phyloP scores from a whole-genome alignment of 768 basidiomycete genomes.

The Coprinopsis cinerea region DNA sequence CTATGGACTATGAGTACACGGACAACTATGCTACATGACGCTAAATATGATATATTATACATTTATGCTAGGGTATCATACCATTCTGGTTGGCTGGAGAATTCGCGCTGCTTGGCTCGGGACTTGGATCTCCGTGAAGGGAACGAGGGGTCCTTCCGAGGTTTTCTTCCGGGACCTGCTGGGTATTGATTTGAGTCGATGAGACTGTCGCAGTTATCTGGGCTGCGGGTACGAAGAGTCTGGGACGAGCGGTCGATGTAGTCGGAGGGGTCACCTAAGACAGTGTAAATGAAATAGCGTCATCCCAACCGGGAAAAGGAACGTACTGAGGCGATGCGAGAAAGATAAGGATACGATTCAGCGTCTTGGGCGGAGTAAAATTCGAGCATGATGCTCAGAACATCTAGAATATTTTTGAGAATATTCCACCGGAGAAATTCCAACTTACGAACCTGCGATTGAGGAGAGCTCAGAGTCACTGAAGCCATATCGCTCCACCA shows the following conservation, averaged over 20 bases:
- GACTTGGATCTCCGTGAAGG: conserved; percentile 53
- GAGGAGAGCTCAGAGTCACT: conserved; percentile 49
- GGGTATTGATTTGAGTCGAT: conserved; percentile 18
- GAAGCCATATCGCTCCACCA: conserved; percentile 62
- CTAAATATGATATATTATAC: background rate
- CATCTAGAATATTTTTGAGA: conserved; percentile 36
- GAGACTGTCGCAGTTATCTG: conserved; percentile 19
- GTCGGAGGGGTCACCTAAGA: conserved; percentile 45
- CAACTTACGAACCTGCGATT: conserved; percentile 48
- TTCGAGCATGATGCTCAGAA: conserved; percentile 60
- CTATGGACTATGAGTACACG: background rate
- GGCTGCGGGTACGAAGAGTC: conserved; percentile 35
- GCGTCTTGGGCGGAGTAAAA: conserved; percentile 66
- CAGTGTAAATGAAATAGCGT: conserved; percentile 6
- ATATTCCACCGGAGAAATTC: conserved; percentile 5
- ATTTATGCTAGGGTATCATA: background rate
- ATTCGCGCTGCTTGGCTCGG: conserved; percentile 24
- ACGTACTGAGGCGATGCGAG: conserved; percentile 46
- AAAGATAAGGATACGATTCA: conserved; percentile 41
- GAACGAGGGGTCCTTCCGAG: conserved; percentile 51
- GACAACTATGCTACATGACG: background rate
- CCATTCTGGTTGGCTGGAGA: background rate
- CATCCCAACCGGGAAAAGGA: conserved; percentile 1
- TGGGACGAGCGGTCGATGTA: conserved; percentile 23
- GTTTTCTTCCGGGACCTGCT: conserved; percentile 21